A percentile compares a stretch with the other conserved stretches of the same genome.
phyloP scores from a whole-genome alignment of 108 stramenopile genomes.

The Aureococcus anophagefferens region DNA sequence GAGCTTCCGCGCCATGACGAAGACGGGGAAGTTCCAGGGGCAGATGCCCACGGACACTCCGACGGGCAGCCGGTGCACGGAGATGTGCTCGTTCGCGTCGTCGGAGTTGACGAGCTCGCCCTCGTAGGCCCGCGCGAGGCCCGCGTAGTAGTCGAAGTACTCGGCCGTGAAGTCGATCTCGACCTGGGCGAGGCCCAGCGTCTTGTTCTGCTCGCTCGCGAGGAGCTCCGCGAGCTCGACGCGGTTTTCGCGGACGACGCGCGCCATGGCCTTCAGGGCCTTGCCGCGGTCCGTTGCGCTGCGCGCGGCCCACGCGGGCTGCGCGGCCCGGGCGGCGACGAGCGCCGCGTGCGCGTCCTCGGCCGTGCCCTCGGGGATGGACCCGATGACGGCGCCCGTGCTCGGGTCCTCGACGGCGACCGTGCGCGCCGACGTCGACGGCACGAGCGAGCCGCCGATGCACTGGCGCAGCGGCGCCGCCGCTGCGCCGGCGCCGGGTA shows the following conservation, averaged over 20 bases:
- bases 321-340: constrained; percentile 12
- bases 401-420: constrained; percentile 22
- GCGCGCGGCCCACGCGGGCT: constrained; percentile 17
- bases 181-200: constrained; percentile 14
- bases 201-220: constrained; percentile 19
- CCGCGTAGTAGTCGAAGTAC: constrained; percentile 40
- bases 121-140: constrained; percentile 16
- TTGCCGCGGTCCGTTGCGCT: constrained; percentile 13
- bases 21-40: constrained; percentile 44
- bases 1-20: constrained; percentile 38
- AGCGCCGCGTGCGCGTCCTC: constrained; percentile 23
- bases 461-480: no score
- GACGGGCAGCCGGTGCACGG: constrained; percentile 8
- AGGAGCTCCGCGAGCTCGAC: constrained; percentile 25
- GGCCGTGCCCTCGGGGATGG: constrained; percentile 15
- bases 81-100: neutral
- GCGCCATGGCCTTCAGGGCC: constrained; percentile 16
- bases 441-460: no score
- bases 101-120: constrained; percentile 14
- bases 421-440: neutral
- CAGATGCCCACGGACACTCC: constrained; percentile 26
- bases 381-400: constrained; percentile 3
- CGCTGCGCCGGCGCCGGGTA: no score
- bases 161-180: constrained; percentile 22
- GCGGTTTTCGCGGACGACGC: constrained; percentile 2